These are phyloP conservation scores for Neurospora tetrasperma DNA, from an alignment of 495 filamentous ascomycete genomes.

Conservation along the genomic window DNA sequence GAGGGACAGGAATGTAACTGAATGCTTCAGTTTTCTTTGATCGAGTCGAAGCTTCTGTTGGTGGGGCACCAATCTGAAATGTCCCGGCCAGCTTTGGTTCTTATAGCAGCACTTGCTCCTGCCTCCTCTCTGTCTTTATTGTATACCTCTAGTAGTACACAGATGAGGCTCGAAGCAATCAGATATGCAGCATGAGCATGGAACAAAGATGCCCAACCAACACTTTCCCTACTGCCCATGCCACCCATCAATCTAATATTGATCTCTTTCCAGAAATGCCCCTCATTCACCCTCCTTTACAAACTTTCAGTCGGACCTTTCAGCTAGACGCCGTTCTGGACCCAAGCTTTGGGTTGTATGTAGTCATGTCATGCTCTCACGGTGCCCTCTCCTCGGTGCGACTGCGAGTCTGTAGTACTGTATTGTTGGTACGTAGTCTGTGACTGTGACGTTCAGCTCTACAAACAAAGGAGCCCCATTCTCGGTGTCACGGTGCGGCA, in stretches of 20 bases:
- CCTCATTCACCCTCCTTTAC: neutral
- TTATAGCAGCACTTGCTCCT: neutral
- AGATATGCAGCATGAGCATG: neutral
- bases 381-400: neutral
- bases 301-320: neutral
- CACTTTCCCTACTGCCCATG: neutral
- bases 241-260: neutral
- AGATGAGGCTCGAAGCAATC: neutral
- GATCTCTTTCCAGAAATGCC: neutral
- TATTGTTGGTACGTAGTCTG: neutral
- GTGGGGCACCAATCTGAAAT: neutral
- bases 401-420: neutral
- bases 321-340: neutral
- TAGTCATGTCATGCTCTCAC: neutral
- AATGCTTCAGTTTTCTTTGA: neutral
- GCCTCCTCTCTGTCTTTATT: too few species aligned
- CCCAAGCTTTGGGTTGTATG: neutral
- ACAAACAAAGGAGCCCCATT: neutral
- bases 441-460: neutral
- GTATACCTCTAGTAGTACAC: neutral
- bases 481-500: neutral
- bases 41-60: neutral
- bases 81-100: neutral
- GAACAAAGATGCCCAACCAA: neutral
- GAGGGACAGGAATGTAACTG: neutral